Evolutionary conservation across 2,329 filamentous ascomycete species (phyloP).

Genomic region (Xylaria sp.): DNA sequence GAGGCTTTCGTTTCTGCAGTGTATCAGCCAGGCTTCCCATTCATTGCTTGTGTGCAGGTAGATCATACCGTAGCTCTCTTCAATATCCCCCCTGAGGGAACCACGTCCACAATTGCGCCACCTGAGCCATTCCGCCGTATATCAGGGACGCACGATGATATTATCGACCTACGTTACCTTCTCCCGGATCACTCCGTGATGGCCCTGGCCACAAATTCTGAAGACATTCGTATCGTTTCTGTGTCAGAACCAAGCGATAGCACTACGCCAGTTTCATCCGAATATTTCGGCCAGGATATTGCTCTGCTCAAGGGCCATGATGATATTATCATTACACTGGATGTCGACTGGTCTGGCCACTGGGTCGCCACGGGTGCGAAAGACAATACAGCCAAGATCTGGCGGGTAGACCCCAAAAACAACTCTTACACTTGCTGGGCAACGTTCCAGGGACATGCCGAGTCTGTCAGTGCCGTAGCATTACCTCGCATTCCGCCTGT

Average conservation of each 20-base stretch:
- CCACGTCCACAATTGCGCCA: conserved; percentile 51
- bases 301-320: conserved; percentile 88
- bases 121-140: conserved; percentile 77
- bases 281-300: conserved; percentile 90
- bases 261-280: conserved; percentile 50
- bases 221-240: conserved; percentile 89
- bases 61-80: conserved; percentile 90
- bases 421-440: conserved; percentile 83
- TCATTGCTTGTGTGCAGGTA: conserved; percentile 83
- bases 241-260: conserved; percentile 59
- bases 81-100: conserved; percentile 57
- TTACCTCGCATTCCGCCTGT: conserved; percentile 77
- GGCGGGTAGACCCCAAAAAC: conserved; percentile 82
- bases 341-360: conserved; percentile 95
- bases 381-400: conserved; percentile 92
- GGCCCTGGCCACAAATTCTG: conserved; percentile 93
- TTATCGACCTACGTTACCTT: conserved; percentile 92
- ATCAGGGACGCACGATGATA: conserved; percentile 96
- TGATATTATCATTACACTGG: conserved; percentile 94
- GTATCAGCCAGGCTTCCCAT: conserved; percentile 71
- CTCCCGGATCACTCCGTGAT: conserved; percentile 82
- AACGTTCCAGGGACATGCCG: conserved; percentile 89
- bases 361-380: conserved; percentile 98
- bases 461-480: conserved; percentile 90
- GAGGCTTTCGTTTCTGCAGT: conserved; percentile 79